Conservation (phyloP, 2,329 filamentous ascomycete genomes). For the Colletotrichum chlorophyti region DNA sequence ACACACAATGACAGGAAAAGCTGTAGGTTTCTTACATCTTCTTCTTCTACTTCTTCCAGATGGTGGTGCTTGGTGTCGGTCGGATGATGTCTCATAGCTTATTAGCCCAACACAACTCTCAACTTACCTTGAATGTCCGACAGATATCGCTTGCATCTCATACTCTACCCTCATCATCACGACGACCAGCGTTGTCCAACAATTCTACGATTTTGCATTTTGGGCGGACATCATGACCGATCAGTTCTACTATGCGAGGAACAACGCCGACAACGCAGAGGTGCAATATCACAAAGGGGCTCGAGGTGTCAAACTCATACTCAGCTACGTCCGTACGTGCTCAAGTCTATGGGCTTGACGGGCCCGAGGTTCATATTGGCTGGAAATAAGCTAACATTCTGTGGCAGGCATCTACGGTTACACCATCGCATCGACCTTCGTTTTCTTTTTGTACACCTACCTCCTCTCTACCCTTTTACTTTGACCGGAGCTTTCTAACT, state of each 20-base stretch:
- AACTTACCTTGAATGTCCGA: not conserved
- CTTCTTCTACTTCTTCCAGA: not conserved
- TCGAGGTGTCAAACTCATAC: conserved; percentile 19
- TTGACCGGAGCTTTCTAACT: not conserved
- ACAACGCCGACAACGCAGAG: conserved; percentile 16
- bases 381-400: too few species aligned
- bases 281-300: conserved; percentile 20
- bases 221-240: conserved; percentile 21
- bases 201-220: conserved; percentile 18
- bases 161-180: conserved; percentile 20
- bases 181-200: conserved; percentile 14
- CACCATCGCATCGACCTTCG: conserved; percentile 18
- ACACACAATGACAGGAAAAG: conserved; percentile 24
- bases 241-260: conserved; percentile 22
- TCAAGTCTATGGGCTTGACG: too few species aligned
- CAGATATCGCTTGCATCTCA: conserved; percentile 23
- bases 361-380: too few species aligned
- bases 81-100: too few species aligned
- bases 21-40: conserved; percentile 3
- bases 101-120: not conserved
- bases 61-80: too few species aligned
- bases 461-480: too few species aligned
- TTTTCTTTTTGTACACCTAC: conserved; percentile 22
- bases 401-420: conserved; percentile 10
- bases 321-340: conserved; percentile 20